phyloP scores from a whole-genome alignment of 495 filamentous ascomycete species.

The Poronia punctata region DNA sequence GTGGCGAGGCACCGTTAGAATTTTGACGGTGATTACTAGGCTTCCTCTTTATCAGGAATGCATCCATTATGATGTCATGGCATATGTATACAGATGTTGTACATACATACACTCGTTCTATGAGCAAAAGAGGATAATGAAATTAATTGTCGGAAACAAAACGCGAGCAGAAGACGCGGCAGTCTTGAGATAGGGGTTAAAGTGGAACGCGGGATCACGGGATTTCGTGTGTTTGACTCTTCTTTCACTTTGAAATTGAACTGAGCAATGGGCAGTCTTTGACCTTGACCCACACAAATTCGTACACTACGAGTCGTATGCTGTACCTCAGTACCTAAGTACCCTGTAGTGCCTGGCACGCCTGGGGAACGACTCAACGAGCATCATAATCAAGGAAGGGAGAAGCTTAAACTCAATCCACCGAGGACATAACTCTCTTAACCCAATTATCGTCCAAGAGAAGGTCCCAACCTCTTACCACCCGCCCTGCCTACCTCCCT shows the following conservation, averaged over 20 bases:
- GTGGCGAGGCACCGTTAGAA: neutral
- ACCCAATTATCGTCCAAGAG: too few relatives aligned
- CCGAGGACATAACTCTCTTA: too few relatives aligned
- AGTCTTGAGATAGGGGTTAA: neutral
- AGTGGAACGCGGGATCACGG: constrained; percentile 22
- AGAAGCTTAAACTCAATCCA: too few relatives aligned
- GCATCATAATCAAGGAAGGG: too few relatives aligned
- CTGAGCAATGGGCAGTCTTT: neutral
- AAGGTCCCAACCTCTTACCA: neutral
- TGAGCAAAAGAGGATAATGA: neutral
- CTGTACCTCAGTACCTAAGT: too few relatives aligned
- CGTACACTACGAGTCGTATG: too few relatives aligned
- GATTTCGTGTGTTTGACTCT: neutral
- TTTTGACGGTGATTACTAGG: neutral
- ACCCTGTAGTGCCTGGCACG: too few relatives aligned
- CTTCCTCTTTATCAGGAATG: constrained; percentile 16
- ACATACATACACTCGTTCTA: neutral
- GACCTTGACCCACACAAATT: too few relatives aligned
- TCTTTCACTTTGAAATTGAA: neutral
- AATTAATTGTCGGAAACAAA: constrained; percentile 15
- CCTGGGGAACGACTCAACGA: too few relatives aligned
- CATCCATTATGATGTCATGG: constrained; percentile 15
- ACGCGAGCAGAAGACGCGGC: constrained; percentile 17
- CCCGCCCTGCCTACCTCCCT: neutral
- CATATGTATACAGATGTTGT: too few relatives aligned